These are phyloP conservation scores for Suhomyces guaymorum DNA, from an alignment of 1,139 yeast genomes.

Conservation along the genomic window DNA sequence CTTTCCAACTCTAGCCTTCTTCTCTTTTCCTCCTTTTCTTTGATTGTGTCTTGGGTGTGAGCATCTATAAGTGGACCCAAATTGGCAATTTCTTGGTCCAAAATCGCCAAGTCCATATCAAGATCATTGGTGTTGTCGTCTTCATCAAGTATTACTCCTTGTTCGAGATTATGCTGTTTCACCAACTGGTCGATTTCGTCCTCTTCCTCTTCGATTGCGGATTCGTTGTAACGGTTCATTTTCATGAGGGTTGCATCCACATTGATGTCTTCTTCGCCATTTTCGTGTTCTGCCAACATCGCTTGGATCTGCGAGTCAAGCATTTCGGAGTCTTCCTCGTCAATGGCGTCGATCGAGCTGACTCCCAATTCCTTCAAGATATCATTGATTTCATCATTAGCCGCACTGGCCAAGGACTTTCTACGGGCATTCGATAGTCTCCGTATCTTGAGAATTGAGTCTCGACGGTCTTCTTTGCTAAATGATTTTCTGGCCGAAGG, in stretches of 20 bases:
- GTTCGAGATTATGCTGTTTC: slow-evolving; percentile 37
- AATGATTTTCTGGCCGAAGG: slow-evolving; percentile 7
- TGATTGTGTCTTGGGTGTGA: slow-evolving; percentile 32
- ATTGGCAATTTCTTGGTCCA: slow-evolving; percentile 45
- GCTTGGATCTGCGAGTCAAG: slow-evolving; percentile 40
- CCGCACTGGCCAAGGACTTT: slow-evolving; percentile 42
- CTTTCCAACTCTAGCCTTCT: slow-evolving; percentile 26
- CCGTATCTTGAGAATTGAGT: slow-evolving; percentile 23
- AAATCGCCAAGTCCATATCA: slow-evolving; percentile 31
- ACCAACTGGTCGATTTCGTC: slow-evolving; percentile 41
- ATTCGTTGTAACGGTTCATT: slow-evolving; percentile 29
- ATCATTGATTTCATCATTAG: slow-evolving; percentile 44
- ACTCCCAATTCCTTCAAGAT: slow-evolving; percentile 42
- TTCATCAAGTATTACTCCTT: slow-evolving; percentile 34
- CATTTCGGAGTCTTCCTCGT: slow-evolving; percentile 35
- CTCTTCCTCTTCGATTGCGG: slow-evolving; percentile 39
- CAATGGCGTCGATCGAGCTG: slow-evolving; percentile 38
- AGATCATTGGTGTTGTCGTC: slow-evolving; percentile 14
- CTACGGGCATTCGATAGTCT: slow-evolving; percentile 41
- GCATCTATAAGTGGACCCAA: slow-evolving; percentile 43
- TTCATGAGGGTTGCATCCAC: slow-evolving; percentile 23
- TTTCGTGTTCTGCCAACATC: slow-evolving; percentile 30
- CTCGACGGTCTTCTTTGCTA: slow-evolving; percentile 13
- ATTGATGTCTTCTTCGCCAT: slow-evolving; percentile 16
- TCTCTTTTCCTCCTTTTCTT: slow-evolving; percentile 26